Evolutionary conservation across 2,329 filamentous ascomycete genomes (phyloP), one percentile per base, ranked within the genome.

Genomic region (Fusarium cicatricum): DNA sequence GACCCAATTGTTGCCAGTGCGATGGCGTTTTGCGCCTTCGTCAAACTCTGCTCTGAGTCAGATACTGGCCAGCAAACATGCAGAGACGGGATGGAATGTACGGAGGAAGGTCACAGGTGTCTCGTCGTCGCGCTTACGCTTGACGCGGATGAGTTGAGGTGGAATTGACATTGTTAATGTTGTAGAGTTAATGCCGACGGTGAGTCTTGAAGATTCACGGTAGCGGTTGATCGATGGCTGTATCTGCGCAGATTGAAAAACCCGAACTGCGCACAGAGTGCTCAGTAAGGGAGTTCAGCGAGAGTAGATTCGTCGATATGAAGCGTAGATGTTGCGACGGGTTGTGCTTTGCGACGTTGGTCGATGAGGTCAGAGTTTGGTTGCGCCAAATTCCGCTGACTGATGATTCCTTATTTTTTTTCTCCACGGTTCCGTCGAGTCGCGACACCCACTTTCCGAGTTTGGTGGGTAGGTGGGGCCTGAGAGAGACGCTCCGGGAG

Each of bases 111-210:
- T 79, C 44, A 86, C 80, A 4, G 83, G 82, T 11, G 76, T 74
- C 53, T 83, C 79, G 14, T 80, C 81, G 44, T 78, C 80, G 34
- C 82, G 80, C 74, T 86, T 86, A 67, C 84, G 83, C 77, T 86
- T 86, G 62, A 87, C 81, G 52, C 82, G 81, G 71, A 87, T 86
- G 42, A 83, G 74, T 57, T 84, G 80, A 21, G 84, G 84, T 19
- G 84, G 84, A 4, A 84, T 74, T 42, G 83, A 84, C 83, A 86
- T 86, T 43, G 34, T 42, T 43, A 46, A 11, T 40, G 32, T 26
- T 17, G n/a, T n/a, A 28, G 6, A 28, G 16, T 26, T n/a, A 28
- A 48, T 16, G 36, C 17, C 15, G 17, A 32, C 38, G 19, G 42
- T 21, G 39, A 14, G 42, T 42, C 12, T 46, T 43, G 9, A n/a